Evolutionary conservation across 1,139 yeast genomes (phyloP).

Genomic region (Starmera stellimalicola): DNA sequence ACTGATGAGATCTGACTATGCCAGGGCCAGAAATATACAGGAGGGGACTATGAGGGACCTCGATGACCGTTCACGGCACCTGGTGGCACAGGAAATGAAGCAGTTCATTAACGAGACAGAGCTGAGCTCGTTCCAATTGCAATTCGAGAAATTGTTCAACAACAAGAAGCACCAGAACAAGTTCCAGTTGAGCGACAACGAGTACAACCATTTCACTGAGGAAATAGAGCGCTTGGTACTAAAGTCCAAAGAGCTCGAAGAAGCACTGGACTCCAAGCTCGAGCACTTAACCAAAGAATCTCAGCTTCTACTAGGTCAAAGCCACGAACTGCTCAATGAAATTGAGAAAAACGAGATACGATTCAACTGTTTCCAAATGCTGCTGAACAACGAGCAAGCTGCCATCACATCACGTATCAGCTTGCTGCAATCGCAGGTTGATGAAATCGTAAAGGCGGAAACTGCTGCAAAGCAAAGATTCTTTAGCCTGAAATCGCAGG

Average conservation of each 20-base stretch:
- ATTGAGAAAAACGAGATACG: background rate
- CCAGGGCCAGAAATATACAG: slow-evolving; percentile 21
- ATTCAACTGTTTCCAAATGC: slow-evolving; percentile 6
- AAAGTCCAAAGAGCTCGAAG: slow-evolving; percentile 26
- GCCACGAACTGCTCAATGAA: slow-evolving; percentile 6
- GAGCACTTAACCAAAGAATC: slow-evolving; percentile 28
- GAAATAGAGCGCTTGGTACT: slow-evolving; percentile 19
- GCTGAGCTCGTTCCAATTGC: slow-evolving; percentile 7
- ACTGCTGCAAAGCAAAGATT: slow-evolving; percentile 25
- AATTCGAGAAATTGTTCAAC: slow-evolving; percentile 4
- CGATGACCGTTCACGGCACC: slow-evolving; percentile 27
- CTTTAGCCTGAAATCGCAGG: slow-evolving; percentile 15
- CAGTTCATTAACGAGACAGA: slow-evolving; percentile 16
- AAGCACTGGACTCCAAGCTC: slow-evolving; percentile 22
- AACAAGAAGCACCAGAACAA: slow-evolving; percentile 4
- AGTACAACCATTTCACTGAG: slow-evolving; percentile 12
- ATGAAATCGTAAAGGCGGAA: slow-evolving; percentile 30
- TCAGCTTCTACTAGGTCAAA: slow-evolving; percentile 20
- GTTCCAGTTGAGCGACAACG: slow-evolving; percentile 2
- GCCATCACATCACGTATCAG: slow-evolving; percentile 25
- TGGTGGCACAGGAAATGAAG: slow-evolving; percentile 26
- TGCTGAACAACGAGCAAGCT: slow-evolving; percentile 24
- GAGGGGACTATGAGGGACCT: slow-evolving; percentile 28
- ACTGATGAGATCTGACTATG: slow-evolving; percentile 40
- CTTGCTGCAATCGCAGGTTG: slow-evolving; percentile 30